phyloP scores from a whole-genome alignment of 768 basidiomycete species.

The Omphalotus guepiniiformis region DNA sequence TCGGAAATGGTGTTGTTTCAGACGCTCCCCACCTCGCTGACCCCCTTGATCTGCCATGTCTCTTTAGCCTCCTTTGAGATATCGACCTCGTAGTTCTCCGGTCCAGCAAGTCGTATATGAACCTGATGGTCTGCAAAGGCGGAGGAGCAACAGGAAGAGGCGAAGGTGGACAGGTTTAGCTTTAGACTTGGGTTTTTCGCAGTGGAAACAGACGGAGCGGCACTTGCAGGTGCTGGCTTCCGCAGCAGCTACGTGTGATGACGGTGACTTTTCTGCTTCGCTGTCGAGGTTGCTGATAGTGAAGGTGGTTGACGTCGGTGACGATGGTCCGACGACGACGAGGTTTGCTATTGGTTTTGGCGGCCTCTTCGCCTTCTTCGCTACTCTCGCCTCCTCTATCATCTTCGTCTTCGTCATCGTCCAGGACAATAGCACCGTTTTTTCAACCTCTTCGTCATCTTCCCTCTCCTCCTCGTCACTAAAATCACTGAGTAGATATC shows the following conservation, averaged over 20 bases:
- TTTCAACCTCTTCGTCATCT: slow-evolving; percentile 3
- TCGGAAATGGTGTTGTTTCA: slow-evolving; percentile 23
- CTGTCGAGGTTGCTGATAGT: background rate
- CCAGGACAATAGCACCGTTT: background rate
- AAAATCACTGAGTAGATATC: background rate
- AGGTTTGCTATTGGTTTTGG: background rate
- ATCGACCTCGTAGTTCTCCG: slow-evolving; percentile 71
- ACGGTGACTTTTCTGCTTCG: background rate
- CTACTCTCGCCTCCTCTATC: background rate
- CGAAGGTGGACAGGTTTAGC: slow-evolving; percentile 45
- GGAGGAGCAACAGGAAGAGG: slow-evolving; percentile 53
- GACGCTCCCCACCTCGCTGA: slow-evolving; percentile 48
- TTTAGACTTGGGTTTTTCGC: slow-evolving; percentile 42
- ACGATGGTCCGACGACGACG: no score
- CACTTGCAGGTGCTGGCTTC: background rate
- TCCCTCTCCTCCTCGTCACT: slow-evolving; percentile 4
- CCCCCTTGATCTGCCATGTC: slow-evolving; percentile 64
- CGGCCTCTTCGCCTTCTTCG: background rate
- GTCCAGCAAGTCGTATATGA: slow-evolving; percentile 66
- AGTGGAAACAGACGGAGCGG: slow-evolving; percentile 10
- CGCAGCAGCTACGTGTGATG: background rate
- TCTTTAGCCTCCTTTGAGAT: slow-evolving; percentile 53
- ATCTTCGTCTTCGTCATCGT: slow-evolving; percentile 1
- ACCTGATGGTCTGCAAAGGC: slow-evolving; percentile 64
- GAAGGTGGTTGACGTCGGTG: background rate